phyloP scores from a whole-genome alignment of 345 rosid genomes.

The Excoecaria agallocha region DNA sequence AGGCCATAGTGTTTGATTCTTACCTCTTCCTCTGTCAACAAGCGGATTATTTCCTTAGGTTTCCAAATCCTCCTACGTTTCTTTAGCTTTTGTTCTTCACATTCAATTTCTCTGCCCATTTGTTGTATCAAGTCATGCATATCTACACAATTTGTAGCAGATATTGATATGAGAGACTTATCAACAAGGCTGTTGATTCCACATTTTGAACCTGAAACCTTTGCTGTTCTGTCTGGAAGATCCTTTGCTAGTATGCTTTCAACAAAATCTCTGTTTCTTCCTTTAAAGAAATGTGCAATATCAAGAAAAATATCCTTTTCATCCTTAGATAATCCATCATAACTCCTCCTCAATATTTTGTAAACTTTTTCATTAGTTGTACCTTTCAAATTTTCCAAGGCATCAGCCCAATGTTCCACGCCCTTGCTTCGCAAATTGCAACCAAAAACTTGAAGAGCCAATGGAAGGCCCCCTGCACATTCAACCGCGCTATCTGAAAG shows the following conservation, averaged over 20 bases:
- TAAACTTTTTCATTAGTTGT: neutral
- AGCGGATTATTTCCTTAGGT: neutral
- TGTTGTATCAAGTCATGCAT: constrained; percentile 1
- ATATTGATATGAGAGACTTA: neutral
- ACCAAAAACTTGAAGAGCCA: constrained; percentile 10
- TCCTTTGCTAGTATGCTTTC: neutral
- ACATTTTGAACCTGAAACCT: neutral
- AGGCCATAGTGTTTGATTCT: neutral
- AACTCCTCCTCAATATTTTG: neutral
- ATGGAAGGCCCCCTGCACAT: neutral
- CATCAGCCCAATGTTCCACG: neutral
- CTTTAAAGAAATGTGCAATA: neutral
- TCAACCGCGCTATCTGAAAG: neutral
- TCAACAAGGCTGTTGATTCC: neutral
- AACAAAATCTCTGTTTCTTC: neutral
- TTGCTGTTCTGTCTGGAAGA: no score
- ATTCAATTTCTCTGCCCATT: neutral
- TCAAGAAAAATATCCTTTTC: neutral
- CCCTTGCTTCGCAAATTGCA: neutral
- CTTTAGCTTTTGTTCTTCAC: neutral
- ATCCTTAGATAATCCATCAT: neutral
- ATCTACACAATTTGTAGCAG: neutral
- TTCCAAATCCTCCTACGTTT: neutral
- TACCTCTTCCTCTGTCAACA: neutral
- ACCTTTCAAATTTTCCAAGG: neutral